Evolutionary conservation across 768 basidiomycete genomes (phyloP).

Genomic region (Lactifluus subvellereus): DNA sequence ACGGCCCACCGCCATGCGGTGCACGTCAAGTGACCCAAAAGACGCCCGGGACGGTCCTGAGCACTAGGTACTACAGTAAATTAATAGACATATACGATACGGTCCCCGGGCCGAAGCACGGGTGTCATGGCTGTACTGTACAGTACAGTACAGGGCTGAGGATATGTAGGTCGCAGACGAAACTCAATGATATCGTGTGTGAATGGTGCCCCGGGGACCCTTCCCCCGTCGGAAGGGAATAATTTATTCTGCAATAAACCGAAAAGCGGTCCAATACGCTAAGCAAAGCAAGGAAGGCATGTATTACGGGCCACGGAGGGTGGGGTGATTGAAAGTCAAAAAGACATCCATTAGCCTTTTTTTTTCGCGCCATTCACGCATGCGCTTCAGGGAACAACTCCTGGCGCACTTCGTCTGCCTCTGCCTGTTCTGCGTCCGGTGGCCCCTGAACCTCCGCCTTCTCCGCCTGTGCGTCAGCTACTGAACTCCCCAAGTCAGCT

Average conservation of each 20-base stretch:
- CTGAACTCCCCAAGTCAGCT: neutral
- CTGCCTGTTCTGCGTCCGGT: conserved; percentile 31
- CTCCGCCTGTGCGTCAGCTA: neutral
- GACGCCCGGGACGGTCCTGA: neutral
- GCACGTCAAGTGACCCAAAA: neutral
- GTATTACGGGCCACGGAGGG: neutral
- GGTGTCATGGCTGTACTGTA: too few species aligned
- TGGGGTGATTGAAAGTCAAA: neutral
- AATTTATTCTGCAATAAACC: conserved; percentile 12
- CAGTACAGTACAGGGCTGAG: too few species aligned
- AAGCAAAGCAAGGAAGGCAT: conserved; percentile 8
- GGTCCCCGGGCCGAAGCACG: too few species aligned
- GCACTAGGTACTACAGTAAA: too few species aligned
- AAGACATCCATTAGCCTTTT: neutral
- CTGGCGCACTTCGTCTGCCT: conserved; percentile 34
- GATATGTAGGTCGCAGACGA: neutral
- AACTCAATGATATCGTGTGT: neutral
- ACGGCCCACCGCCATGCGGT: neutral
- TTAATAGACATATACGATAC: too few species aligned
- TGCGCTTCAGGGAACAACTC: conserved; percentile 34
- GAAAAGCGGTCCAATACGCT: conserved; percentile 2
- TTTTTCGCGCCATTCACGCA: neutral
- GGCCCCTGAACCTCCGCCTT: conserved; percentile 27
- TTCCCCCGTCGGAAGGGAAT: neutral
- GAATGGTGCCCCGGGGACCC: neutral